A percentile compares a stretch with the other conserved stretches of the same genome.
phyloP scores from a whole-genome alignment of 495 filamentous ascomycete genomes.

The Darksidea phi region DNA sequence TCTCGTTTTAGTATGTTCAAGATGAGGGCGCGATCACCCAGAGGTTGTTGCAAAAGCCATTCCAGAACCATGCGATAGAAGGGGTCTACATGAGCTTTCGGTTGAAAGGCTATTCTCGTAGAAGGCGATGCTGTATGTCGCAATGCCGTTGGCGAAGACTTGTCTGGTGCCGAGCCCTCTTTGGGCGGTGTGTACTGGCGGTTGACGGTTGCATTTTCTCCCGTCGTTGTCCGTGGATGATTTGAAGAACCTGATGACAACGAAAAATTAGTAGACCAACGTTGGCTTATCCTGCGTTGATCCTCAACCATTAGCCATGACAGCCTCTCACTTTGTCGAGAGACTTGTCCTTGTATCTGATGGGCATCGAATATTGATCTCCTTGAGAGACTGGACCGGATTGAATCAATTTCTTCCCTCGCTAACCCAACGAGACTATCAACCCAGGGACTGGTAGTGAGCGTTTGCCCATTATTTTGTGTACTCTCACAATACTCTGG shows the following conservation, averaged over 20 bases:
- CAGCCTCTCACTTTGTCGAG: conserved; percentile 12
- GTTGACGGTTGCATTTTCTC: not conserved
- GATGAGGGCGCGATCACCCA: too few species aligned
- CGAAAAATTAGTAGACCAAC: conserved; percentile 11
- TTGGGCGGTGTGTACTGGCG: too few species aligned
- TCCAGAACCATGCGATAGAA: too few species aligned
- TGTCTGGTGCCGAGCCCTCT: too few species aligned
- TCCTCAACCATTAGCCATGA: conserved; percentile 8
- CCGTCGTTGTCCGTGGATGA: not conserved
- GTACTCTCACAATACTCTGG: not conserved
- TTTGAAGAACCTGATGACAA: not conserved
- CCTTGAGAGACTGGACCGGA: conserved; percentile 18
- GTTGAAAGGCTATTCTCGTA: not conserved
- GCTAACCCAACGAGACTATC: conserved; percentile 3
- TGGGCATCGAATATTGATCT: not conserved
- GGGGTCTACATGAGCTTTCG: too few species aligned
- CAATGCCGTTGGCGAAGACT: too few species aligned
- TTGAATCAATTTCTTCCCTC: conserved; percentile 11
- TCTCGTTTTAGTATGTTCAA: too few species aligned
- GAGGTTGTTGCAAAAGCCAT: too few species aligned
- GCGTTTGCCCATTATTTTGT: not conserved
- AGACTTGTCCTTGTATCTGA: conserved; percentile 8
- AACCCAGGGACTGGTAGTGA: not conserved
- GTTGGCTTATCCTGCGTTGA: conserved; percentile 20
- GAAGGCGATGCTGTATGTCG: not conserved